Percentiles rank a stretch among this genome's conserved stretches.
These are phyloP conservation scores for Solanum paucissectum DNA, from an alignment of 257 asterid genomes.

Conservation along the genomic window DNA sequence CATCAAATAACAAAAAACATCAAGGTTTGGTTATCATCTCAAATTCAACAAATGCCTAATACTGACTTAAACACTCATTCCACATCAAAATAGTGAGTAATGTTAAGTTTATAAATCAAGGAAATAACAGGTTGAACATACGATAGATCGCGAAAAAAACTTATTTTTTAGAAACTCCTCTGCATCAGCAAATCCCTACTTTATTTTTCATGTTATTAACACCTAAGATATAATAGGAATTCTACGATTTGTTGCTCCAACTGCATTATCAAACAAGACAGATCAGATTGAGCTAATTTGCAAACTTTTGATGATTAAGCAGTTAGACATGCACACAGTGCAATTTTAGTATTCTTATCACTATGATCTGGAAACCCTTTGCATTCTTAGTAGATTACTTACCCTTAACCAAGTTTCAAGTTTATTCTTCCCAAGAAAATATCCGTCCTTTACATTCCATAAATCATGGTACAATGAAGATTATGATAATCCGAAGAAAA, in stretches of 20 bases:
- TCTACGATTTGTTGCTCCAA: constrained; percentile 57
- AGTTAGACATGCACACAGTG: neutral
- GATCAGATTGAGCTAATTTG: neutral
- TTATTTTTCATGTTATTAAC: neutral
- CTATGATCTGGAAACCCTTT: neutral
- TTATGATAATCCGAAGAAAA: neutral
- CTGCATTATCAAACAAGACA: constrained; percentile 21
- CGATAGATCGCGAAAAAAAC: too few species aligned
- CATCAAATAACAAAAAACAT: too few species aligned
- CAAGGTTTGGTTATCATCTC: too few species aligned
- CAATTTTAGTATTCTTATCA: neutral
- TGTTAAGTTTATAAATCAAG: too few species aligned
- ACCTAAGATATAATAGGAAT: constrained; percentile 32
- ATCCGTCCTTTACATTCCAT: neutral
- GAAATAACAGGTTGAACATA: too few species aligned
- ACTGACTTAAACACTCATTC: too few species aligned
- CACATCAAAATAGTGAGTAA: too few species aligned
- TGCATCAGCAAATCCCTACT: neutral
- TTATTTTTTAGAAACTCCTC: neutral
- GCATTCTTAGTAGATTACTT: neutral
- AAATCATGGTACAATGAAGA: neutral
- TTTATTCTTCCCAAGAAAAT: constrained; percentile 19
- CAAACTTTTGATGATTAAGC: neutral
- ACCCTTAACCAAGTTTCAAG: constrained; percentile 18
- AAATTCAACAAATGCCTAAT: too few species aligned